Evolutionary conservation across 306 rosid genomes (phyloP).

Genomic region (Cucurbita argyrosperma): DNA sequence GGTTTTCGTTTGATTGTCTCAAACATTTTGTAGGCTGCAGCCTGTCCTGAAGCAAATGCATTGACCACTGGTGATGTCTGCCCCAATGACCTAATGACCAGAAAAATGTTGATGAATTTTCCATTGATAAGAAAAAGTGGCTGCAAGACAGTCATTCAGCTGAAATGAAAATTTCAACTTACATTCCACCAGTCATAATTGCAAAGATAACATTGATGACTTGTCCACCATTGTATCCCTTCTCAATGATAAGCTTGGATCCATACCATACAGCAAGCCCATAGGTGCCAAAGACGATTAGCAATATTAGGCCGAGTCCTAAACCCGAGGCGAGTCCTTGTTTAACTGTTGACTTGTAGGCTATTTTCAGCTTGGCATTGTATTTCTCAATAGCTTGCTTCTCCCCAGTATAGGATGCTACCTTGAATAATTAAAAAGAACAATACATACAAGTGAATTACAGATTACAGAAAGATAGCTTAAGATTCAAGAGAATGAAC

Average conservation of each 20-base stretch:
- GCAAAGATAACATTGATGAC: conserved; percentile 51
- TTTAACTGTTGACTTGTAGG: conserved; percentile 31
- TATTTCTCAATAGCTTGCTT: conserved; percentile 53
- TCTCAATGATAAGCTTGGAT: conserved; percentile 46
- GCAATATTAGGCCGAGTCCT: conserved; percentile 37
- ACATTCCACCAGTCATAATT: conserved; percentile 74
- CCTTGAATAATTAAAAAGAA: conserved; percentile 23
- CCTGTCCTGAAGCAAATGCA: conserved; percentile 78
- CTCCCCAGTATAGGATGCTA: conserved; percentile 86
- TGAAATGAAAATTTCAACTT: not conserved
- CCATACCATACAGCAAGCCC: conserved; percentile 88
- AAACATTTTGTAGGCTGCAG: conserved; percentile 85
- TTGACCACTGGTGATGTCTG: conserved; percentile 65
- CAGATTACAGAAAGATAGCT: not conserved
- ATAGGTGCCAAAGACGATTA: conserved; percentile 44
- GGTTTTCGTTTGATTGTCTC: conserved; percentile 61
- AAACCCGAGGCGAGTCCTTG: conserved; percentile 62
- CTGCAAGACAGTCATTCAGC: not conserved
- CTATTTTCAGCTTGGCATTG: conserved; percentile 40
- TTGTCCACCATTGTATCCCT: conserved; percentile 60
- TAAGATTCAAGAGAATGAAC: not conserved
- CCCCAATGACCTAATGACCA: conserved; percentile 27
- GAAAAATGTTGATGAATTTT: not conserved
- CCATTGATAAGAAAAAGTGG: not conserved
- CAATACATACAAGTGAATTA: not conserved